Base-by-base conservation (phyloP, 2,329 filamentous ascomycete genomes). In the Pseudomassariella vexata region DNA sequence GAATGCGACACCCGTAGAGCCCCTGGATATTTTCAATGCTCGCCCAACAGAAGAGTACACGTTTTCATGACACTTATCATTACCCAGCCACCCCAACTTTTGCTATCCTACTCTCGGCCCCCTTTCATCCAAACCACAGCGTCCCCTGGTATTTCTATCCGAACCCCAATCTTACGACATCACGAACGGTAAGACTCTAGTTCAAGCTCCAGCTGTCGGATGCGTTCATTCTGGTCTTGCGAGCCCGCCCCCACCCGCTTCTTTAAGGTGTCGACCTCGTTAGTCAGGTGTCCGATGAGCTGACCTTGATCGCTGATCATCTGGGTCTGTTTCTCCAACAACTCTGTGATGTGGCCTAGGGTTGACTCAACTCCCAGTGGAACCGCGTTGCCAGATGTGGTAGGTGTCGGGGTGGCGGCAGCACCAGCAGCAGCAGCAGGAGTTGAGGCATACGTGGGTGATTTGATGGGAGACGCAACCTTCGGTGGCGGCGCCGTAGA, bases 261-360 rank as follows among this genome's bases (percentile, higher is more conserved):
- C 73, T 94, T 94, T 46, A 95, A 68, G 11, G 74, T 72, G 52
- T 92, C 86, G 10, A 94, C 80, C 57, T 94, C 85, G 19, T 66
- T 60, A 3, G 83, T 75, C 28, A 94, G 63, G 18, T 70, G 66
- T 30, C 70, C 70, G 46, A 94, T 87, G 56, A 88, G 81, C 51
- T 84, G 73, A 30, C 75, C 83, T 61, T 95, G 84, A n/a, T 75
- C 68, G 40, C 68, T 76, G 52, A 95, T 85, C 43, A 87, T 77
- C 64, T 76, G 77, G 34, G 76, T 85, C 62, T 95, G 88, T 42
- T 75, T 72, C 55, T 85, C 77, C 20, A 95, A 68, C 46, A 92
- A 64, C 34, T 73, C 65, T 61, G 85, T 90, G 62, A 94, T 92
- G 49, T 89, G 75, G 22, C 75, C 67, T 25, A 95, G 71, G 5